Percentiles rank a stretch among this genome's conserved stretches.
Evolutionary conservation across 345 rosid species (phyloP).

Genomic region (Anastatica hierochuntica): DNA sequence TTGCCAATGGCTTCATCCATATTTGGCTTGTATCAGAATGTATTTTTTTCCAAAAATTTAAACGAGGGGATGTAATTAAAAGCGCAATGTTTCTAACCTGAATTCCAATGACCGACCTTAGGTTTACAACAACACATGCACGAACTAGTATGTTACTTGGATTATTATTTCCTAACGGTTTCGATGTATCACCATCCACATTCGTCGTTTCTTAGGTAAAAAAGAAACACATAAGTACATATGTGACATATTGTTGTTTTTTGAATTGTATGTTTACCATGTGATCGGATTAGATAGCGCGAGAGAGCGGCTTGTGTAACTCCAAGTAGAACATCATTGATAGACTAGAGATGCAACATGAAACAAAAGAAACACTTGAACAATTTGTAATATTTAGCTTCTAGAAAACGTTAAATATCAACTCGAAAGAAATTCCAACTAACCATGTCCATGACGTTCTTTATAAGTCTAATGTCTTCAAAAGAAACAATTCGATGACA

Average conservation of each 20-base stretch:
- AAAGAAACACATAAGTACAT: neutral
- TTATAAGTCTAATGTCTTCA: slow-evolving; percentile 39
- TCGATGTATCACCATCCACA: neutral
- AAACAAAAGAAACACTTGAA: neutral
- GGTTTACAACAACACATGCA: slow-evolving; percentile 30
- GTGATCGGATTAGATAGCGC: slow-evolving; percentile 23
- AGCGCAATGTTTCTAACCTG: slow-evolving; percentile 35
- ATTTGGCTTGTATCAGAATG: too few species aligned
- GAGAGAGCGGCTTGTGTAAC: slow-evolving; percentile 50
- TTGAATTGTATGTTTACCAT: neutral
- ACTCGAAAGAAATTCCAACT: neutral
- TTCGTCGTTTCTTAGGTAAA: neutral
- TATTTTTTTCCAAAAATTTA: too few species aligned
- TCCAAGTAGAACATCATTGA: slow-evolving; percentile 54
- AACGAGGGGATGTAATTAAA: neutral
- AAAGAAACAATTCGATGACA: slow-evolving; percentile 25
- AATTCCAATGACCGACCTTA: slow-evolving; percentile 40
- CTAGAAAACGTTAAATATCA: neutral
- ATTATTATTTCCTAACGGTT: neutral
- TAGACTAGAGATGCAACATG: slow-evolving; percentile 38
- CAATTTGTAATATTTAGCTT: too few species aligned
- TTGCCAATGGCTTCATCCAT: too few species aligned
- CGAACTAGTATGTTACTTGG: slow-evolving; percentile 29
- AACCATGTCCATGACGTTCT: slow-evolving; percentile 7
- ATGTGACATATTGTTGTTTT: neutral